phyloP scores from a whole-genome alignment of 108 stramenopile genomes.

The Pinguiococcus pyrenoidosus region DNA sequence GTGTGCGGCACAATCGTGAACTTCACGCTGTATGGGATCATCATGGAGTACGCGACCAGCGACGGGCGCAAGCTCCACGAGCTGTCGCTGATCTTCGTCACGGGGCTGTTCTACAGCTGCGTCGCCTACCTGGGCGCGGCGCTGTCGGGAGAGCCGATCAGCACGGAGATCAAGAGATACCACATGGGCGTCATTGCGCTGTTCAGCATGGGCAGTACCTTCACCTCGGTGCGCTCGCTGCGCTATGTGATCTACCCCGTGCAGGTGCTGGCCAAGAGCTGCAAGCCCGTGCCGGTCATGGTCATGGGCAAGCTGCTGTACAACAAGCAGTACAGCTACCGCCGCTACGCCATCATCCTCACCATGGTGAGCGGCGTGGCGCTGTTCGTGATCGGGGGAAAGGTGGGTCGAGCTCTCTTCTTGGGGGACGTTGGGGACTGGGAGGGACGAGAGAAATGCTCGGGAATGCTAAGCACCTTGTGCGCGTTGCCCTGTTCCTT shows the following conservation, averaged over 20 bases:
- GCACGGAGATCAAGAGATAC: no score
- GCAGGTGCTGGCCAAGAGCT: conserved; percentile 82
- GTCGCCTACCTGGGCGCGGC: conserved; percentile 44
- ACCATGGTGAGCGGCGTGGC: conserved; percentile 83
- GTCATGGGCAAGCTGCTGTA: conserved; percentile 86
- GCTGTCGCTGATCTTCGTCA: conserved; percentile 83
- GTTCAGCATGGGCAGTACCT: conserved; percentile 88
- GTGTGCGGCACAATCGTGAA: conserved; percentile 76
- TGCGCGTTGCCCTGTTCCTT: no score
- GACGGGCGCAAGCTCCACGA: conserved; percentile 84
- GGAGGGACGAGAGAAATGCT: no score
- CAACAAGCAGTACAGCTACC: conserved; percentile 75
- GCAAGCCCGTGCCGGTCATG: conserved; percentile 97
- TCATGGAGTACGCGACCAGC: conserved; percentile 82
- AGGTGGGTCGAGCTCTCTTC: conserved; percentile 6
- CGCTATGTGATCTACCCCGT: conserved; percentile 83
- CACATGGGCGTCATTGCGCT: conserved; percentile 77
- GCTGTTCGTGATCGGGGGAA: conserved; percentile 86
- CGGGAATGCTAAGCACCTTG: no score
- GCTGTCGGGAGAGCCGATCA: conserved; percentile 65
- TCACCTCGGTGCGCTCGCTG: conserved; percentile 76
- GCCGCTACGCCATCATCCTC: conserved; percentile 81
- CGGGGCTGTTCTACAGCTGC: conserved; percentile 70
- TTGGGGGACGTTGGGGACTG: neutral
- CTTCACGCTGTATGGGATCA: conserved; percentile 74